Conservation (phyloP, 768 basidiomycete species). For the Suillus ampliporus region DNA sequence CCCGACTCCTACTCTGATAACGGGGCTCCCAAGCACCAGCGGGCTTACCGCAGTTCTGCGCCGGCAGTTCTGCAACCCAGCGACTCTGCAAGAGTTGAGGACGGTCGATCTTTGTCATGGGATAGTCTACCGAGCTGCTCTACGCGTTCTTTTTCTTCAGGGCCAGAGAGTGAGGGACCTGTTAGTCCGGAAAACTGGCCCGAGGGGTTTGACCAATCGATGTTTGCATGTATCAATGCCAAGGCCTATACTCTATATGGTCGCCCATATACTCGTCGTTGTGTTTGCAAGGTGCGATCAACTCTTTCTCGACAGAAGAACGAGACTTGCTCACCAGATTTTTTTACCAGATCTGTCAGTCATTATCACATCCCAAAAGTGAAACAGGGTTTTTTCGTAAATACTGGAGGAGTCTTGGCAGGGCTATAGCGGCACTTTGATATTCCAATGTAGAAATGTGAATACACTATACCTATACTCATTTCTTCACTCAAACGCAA, state of each 20-base stretch:
- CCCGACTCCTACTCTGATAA: constrained; percentile 1
- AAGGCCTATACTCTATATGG: not conserved
- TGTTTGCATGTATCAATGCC: not conserved
- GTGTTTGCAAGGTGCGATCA: not conserved
- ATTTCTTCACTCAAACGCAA: not conserved
- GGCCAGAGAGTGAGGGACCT: constrained; percentile 47
- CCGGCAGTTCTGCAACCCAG: not conserved
- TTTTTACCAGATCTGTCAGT: not conserved
- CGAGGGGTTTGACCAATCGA: constrained; percentile 27
- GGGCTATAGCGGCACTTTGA: not conserved
- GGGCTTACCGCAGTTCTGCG: not conserved
- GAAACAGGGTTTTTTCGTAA: not conserved
- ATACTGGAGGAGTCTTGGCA: not conserved
- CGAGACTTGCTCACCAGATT: not conserved
- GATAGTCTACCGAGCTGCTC: not conserved
- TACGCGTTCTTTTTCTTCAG: constrained; percentile 6
- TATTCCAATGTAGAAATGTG: not conserved
- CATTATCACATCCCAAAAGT: not conserved
- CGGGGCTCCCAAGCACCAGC: not conserved
- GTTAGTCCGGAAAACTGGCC: constrained; percentile 52
- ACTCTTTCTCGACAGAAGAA: not conserved
- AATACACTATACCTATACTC: not conserved
- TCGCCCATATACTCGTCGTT: not conserved
- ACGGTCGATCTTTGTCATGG: not conserved
- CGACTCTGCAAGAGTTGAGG: not conserved